Evolutionary conservation across 805 yeast genomes (phyloP), one percentile per base, ranked within the genome.

Genomic region (Komagataella ulmi): DNA sequence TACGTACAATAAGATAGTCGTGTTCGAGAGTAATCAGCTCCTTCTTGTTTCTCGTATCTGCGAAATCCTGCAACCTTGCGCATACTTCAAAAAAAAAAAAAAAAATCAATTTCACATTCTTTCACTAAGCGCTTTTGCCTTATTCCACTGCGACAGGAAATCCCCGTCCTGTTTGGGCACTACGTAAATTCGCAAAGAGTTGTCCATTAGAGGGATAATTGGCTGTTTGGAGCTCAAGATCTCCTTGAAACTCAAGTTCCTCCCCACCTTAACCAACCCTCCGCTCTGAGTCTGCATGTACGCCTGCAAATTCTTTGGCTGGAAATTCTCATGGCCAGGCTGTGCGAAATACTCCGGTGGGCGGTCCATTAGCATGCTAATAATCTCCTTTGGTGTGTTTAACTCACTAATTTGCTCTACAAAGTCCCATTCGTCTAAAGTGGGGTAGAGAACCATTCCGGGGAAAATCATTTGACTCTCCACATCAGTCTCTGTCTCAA

Each of bases 401-500:
- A 81, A 66, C 65, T 89, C 97, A 54, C 91, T 79, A 5, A 85
- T 76, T 54, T 81, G 83, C 1, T 81, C 85, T 45, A 91, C 71
- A 58, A 83, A 82, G 64, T 91, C 97, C 58, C 88, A 86, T 63
- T 88, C 93, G 63, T 85, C 84, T 3, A 79, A 79, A 1, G 89
- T 77, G 19, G 98, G 97, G 58, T 88, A 91, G 53, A 90, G 65
- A 3, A 88, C 70, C 70, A 84, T 72, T 0, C 90, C 85, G 0
- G 97, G 96, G 57, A 88, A 75, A n/a, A 85, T 74, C 48, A 91
- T 68, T 60, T 86, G 90, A 0, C 96, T 82, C 58, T 85, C 88
- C 55, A 72, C 74, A 66, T 87, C 93, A 46, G 70, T 59, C 14
- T 77, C 72, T 55, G 84, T 81, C 63, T 85, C 91, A 45, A 87